Evolutionary conservation across 192 early-diverging fungal species (phyloP), one percentile per base, ranked within the genome.

Genomic region (Haplosporangium gracile): DNA sequence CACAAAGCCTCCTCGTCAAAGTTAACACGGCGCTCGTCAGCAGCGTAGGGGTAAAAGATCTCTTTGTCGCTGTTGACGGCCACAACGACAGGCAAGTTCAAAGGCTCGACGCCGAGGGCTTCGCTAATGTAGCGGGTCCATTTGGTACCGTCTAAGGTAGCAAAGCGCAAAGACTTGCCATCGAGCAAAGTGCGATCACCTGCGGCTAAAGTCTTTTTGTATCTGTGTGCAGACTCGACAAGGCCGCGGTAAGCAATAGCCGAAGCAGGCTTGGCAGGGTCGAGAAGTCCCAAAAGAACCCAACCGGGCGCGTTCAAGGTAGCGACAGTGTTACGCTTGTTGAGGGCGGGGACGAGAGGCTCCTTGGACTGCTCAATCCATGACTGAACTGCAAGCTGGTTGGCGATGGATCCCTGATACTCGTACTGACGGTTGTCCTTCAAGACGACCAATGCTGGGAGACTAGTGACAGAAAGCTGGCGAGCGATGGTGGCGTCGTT

Each of bases 361-460:
- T 92, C 91, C 65, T 94, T 93, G 84, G 95, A 92, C 45, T 80
- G 87, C 24, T 91, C 88, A 72, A 96, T 92, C 93, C 93, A 96
- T 71, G 89, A 85, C 72, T 90, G 89, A 22, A 94, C 74, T 29
- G 81, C 47, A 53, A 88, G 86, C n/a, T 77, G 76, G 79, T 92
- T 77, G 29, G 81, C 49, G 22, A 85, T 69, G 26, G 75, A 70
- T 18, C 80, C 76, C 34, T 78, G 18, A 74, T 76, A 90, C 57
- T 83, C 38, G 6, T 79, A 79, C 34, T 89, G 81, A 16, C 82
- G 72, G 29, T 92, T 89, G 69, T 95, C 95, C 72, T 96, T 96
- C 22, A 93, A 65, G 4, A 92, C 93, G 5, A 93, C 53, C 24
- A 94, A 74, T 11, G 83, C 75, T 2, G 95, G 95, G 6, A 90